Conservation (phyloP, 2,329 filamentous ascomycete genomes). For the Diaporthe batatas region DNA sequence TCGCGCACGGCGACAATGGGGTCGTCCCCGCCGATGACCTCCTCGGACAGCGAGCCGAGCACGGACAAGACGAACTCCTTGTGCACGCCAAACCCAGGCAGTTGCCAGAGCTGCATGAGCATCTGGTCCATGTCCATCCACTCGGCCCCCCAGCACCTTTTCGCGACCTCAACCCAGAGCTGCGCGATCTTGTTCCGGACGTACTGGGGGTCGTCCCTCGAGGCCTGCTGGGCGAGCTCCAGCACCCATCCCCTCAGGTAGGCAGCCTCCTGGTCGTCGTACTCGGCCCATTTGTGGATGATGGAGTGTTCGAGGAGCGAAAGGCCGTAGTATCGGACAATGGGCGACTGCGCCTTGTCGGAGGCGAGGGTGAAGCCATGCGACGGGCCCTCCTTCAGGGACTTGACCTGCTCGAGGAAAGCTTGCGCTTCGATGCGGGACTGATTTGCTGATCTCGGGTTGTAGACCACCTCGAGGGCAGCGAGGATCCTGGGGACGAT, state of each 20-base stretch:
- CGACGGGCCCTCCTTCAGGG: constrained; percentile 81
- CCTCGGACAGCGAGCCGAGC: constrained; percentile 92
- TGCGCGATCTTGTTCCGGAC: constrained; percentile 94
- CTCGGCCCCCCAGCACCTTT: constrained; percentile 90
- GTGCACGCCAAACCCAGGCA: constrained; percentile 70
- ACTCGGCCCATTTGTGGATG: constrained; percentile 85
- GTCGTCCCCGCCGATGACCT: constrained; percentile 93
- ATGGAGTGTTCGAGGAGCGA: constrained; percentile 92
- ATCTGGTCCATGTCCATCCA: constrained; percentile 96
- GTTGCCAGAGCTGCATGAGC: constrained; percentile 86
- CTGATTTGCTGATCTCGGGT: constrained; percentile 82
- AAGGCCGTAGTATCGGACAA: constrained; percentile 93
- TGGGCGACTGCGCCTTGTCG: constrained; percentile 79
- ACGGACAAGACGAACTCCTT: constrained; percentile 91
- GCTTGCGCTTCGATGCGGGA: constrained; percentile 84
- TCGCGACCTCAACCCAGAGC: constrained; percentile 94
- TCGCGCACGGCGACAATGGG: constrained; percentile 86
- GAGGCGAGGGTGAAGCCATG: constrained; percentile 88
- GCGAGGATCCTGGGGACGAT: constrained; percentile 79
- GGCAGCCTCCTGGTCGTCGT: constrained; percentile 75
- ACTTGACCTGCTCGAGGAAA: constrained; percentile 89
- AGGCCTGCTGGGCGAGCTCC: constrained; percentile 79
- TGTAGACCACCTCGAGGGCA: constrained; percentile 90
- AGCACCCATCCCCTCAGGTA: constrained; percentile 83
- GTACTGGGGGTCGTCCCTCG: constrained; percentile 81